phyloP scores from a whole-genome alignment of 441 rosid genomes.

The Corymbia citriodora region DNA sequence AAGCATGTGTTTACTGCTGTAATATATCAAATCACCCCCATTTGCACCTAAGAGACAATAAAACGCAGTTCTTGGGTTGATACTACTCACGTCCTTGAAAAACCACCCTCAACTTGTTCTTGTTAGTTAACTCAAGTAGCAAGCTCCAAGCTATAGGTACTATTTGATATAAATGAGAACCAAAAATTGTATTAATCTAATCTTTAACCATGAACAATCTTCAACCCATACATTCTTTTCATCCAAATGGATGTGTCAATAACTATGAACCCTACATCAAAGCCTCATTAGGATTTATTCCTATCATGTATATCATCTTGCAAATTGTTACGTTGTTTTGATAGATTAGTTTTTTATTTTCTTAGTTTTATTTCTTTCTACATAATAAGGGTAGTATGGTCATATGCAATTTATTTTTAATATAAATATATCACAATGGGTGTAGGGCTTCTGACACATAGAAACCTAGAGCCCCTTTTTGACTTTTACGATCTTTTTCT shows the following conservation, averaged over 20 bases:
- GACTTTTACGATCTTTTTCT: too few relatives aligned
- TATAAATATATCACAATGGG: too few relatives aligned
- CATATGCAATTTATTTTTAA: too few relatives aligned
- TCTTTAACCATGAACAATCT: background rate
- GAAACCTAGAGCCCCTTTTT: too few relatives aligned
- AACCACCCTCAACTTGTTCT: background rate
- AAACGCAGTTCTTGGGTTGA: background rate
- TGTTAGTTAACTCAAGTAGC: background rate
- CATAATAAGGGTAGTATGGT: too few relatives aligned
- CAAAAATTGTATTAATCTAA: background rate
- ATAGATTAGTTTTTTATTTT: too few relatives aligned
- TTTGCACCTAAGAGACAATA: background rate
- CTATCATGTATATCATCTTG: background rate
- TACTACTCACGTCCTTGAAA: background rate
- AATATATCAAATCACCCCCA: background rate
- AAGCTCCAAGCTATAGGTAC: background rate
- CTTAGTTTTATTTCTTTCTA: too few relatives aligned
- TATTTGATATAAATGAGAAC: background rate
- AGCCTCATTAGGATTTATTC: background rate
- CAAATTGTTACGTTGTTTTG: too few relatives aligned
- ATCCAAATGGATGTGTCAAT: background rate
- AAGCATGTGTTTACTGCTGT: background rate
- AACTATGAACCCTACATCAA: background rate
- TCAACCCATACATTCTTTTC: background rate
- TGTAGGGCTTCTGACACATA: too few relatives aligned